These are phyloP conservation scores for Triglochin maritima DNA, from an alignment of 106 monocot species.

Conservation along the genomic window DNA sequence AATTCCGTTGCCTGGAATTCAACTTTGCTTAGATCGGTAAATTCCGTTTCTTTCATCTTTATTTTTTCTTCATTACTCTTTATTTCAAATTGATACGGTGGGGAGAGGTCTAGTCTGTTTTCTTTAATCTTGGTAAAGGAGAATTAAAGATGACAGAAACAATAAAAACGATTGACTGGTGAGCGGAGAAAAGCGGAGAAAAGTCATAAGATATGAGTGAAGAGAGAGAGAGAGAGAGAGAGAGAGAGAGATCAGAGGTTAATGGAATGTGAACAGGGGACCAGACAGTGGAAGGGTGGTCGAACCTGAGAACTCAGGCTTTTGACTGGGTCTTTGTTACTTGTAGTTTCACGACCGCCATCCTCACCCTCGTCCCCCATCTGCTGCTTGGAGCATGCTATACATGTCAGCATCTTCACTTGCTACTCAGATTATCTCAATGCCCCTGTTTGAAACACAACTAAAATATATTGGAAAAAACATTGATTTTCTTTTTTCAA, in stretches of 20 bases:
- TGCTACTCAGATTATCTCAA: too few species aligned
- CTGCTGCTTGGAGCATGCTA: slow-evolving; percentile 40
- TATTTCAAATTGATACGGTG: too few species aligned
- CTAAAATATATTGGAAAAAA: too few species aligned
- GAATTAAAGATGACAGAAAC: neutral
- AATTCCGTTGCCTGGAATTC: too few species aligned
- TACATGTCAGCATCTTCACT: slow-evolving; percentile 43
- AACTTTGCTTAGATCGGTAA: too few species aligned
- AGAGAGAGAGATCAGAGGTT: neutral
- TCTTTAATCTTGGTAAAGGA: too few species aligned
- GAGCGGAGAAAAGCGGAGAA: neutral
- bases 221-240: neutral
- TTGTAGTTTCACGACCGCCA: slow-evolving; percentile 27
- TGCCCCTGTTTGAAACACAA: too few species aligned
- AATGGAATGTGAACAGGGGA: neutral
- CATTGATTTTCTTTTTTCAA: too few species aligned
- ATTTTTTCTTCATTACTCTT: too few species aligned
- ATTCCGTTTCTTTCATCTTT: too few species aligned
- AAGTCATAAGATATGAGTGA: neutral
- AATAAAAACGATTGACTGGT: neutral
- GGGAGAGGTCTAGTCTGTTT: too few species aligned
- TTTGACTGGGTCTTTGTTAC: slow-evolving; percentile 31
- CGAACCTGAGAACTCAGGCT: slow-evolving; percentile 43
- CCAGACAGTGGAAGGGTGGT: neutral
- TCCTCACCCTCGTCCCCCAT: slow-evolving; percentile 22